Base-by-base conservation (phyloP, 306 rosid species). In the Cucurbita maxima region DNA sequence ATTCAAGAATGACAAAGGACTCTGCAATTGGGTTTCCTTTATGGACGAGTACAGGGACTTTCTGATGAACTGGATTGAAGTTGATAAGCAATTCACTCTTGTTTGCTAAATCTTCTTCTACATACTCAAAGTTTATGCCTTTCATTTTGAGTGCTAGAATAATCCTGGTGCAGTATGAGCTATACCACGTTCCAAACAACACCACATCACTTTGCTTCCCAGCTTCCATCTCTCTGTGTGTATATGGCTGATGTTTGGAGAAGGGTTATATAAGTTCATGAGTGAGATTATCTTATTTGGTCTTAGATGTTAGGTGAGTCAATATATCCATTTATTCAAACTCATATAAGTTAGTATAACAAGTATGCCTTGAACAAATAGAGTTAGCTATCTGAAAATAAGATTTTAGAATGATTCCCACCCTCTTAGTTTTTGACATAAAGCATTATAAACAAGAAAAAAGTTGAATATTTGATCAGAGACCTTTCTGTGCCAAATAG, bases 31-130 rank as follows among this genome's bases (percentile, higher is more conserved):
- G 55, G 5, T 18, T 78, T 9, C 82, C 82, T 4, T 81, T 76
- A 69, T 81, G 86, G 25, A 85, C 34, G 61, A 87, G 85, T 18
- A 72, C 76, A 30, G 83, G 82, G 40, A 85, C 82, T 52, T 81
- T 80, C 22, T 76, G 64, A 44, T 81, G 84, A 59, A 73, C 78
- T 58, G 81, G 87, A 55, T 87, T 81, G 72, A 75, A 52, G 62
- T 47, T n/a, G 30, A 87, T 48, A 10, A 84, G 80, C n/a, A 68
- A 51, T 34, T 81, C 72, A 22, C 83, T 83, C 60, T 85, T 87
- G 72, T 77, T 75, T 75, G 16, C 5, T 3, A 86, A 50, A 25
- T 86, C 79, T 78, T 84, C 83, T 60, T 84, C 82, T 22, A 71
- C 76, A 2, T 78, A 82, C 44, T 74, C 80, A 63, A 80, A 84